phyloP scores from a whole-genome alignment of 495 filamentous ascomycete genomes.

The Hyaloscypha bicolor region DNA sequence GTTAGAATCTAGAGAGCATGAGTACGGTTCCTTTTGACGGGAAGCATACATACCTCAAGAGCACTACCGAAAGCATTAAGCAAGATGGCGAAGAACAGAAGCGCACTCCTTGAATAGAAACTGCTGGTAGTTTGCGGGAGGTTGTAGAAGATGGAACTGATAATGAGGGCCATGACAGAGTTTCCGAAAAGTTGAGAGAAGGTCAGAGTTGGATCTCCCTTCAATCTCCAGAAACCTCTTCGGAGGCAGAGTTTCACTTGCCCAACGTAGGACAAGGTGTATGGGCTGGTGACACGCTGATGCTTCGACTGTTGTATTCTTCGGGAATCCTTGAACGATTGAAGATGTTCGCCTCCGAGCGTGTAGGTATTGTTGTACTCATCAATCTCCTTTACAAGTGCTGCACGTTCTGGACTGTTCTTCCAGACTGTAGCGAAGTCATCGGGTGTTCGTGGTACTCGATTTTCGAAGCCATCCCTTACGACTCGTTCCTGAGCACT shows the following conservation, averaged over 20 bases:
- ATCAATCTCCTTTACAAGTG: slow-evolving; percentile 64
- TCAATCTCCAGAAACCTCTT: slow-evolving; percentile 70
- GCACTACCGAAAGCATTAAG: slow-evolving; percentile 81
- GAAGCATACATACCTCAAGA: slow-evolving; percentile 74
- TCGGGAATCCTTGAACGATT: slow-evolving; percentile 61
- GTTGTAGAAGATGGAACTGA: slow-evolving; percentile 81
- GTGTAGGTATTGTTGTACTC: slow-evolving; percentile 64
- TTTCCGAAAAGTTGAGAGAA: slow-evolving; percentile 65
- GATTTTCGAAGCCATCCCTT: slow-evolving; percentile 59
- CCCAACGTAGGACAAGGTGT: slow-evolving; percentile 69
- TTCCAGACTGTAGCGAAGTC: slow-evolving; percentile 67
- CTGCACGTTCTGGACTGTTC: slow-evolving; percentile 51
- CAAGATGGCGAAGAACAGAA: slow-evolving; percentile 72
- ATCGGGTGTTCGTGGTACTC: slow-evolving; percentile 66
- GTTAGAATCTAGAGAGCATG: slow-evolving; percentile 59
- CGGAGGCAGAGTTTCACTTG: slow-evolving; percentile 74
- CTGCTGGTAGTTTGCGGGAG: slow-evolving; percentile 59
- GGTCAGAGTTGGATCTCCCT: slow-evolving; percentile 71
- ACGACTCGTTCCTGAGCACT: slow-evolving; percentile 63
- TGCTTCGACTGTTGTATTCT: slow-evolving; percentile 67
- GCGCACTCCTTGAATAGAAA: slow-evolving; percentile 65
- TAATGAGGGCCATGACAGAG: slow-evolving; percentile 78
- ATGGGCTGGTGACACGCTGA: slow-evolving; percentile 66
- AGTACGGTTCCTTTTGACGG: slow-evolving; percentile 53
- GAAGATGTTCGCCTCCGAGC: slow-evolving; percentile 52